Conservation (phyloP, 805 yeast genomes). For the Candida nanaspora region DNA sequence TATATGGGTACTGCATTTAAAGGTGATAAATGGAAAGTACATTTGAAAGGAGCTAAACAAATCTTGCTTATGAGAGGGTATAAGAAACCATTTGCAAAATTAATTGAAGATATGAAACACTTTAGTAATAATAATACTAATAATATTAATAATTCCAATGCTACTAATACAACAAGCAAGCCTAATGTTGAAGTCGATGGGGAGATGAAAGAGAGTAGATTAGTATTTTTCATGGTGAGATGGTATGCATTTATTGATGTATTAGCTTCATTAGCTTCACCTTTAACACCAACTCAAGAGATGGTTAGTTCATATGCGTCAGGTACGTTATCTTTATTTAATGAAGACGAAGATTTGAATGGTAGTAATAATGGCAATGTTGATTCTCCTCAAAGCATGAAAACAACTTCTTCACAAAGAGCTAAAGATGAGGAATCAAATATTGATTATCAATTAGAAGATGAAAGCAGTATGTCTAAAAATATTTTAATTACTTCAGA, state of each 20-base stretch:
- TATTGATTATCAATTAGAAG: conserved; percentile 23
- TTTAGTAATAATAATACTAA: conserved; percentile 3
- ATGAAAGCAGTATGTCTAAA: conserved; percentile 4
- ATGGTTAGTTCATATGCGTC: conserved; percentile 13
- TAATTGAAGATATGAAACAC: conserved; percentile 13
- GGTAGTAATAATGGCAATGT: not conserved
- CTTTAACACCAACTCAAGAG: conserved; percentile 25
- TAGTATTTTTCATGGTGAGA: conserved; percentile 49
- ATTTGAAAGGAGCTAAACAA: conserved; percentile 60
- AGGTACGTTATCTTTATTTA: not conserved
- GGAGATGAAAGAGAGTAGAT: conserved; percentile 27
- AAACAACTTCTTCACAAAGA: too few species aligned
- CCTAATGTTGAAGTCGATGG: conserved; percentile 11
- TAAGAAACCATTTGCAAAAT: conserved; percentile 25
- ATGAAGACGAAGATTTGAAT: not conserved
- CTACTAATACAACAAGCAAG: too few species aligned
- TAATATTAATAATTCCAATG: not conserved
- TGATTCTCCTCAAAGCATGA: not conserved
- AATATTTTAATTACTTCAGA: conserved; percentile 14
- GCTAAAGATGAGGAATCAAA: not conserved
- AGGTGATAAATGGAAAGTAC: conserved; percentile 53
- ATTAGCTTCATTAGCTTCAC: conserved; percentile 54
- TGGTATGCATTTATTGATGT: conserved; percentile 69
- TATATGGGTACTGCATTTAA: conserved; percentile 43
- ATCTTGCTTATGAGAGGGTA: conserved; percentile 48